Evolutionary conservation across 2,329 filamentous ascomycete species (phyloP).

Genomic region (Trichoderma koningiopsis): DNA sequence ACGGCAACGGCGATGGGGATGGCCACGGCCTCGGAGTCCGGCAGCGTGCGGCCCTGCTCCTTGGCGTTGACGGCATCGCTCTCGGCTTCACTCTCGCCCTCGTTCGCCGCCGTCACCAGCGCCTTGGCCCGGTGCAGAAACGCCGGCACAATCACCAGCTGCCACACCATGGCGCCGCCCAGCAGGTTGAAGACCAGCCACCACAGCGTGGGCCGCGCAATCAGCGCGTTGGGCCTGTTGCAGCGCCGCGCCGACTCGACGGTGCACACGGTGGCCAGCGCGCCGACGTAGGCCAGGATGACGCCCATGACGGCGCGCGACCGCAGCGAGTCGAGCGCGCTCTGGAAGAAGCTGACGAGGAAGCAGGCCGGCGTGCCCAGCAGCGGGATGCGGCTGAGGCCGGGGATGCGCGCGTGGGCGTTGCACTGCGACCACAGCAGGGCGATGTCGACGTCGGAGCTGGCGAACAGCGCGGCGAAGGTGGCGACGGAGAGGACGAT

Average conservation of each 20-base stretch:
- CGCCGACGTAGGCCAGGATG: constrained; percentile 49
- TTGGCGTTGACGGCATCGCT: background rate
- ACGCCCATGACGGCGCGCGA: constrained; percentile 45
- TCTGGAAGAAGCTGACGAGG: constrained; percentile 53
- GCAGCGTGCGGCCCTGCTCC: constrained; percentile 41
- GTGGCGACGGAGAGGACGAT: constrained; percentile 50
- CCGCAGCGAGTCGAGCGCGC: constrained; percentile 46
- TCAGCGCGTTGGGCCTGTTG: constrained; percentile 41
- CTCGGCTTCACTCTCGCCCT: background rate
- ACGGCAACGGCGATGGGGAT: constrained; percentile 53
- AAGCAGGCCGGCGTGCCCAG: constrained; percentile 53
- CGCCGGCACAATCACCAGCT: constrained; percentile 53
- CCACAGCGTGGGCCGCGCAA: constrained; percentile 43
- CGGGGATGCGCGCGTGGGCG: constrained; percentile 48
- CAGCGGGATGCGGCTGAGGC: constrained; percentile 47
- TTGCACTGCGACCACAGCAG: constrained; percentile 58
- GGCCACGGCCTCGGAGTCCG: constrained; percentile 58
- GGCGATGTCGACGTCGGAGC: constrained; percentile 54
- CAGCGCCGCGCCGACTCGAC: constrained; percentile 53
- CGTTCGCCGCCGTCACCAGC: constrained; percentile 44
- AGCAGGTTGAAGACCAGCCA: constrained; percentile 54
- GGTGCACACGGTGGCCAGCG: constrained; percentile 51
- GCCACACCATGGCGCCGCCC: constrained; percentile 55
- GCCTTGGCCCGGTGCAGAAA: constrained; percentile 48
- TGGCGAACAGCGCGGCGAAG: constrained; percentile 45